Conservation (phyloP, 441 rosid genomes). For the Erodium trifolium region DNA sequence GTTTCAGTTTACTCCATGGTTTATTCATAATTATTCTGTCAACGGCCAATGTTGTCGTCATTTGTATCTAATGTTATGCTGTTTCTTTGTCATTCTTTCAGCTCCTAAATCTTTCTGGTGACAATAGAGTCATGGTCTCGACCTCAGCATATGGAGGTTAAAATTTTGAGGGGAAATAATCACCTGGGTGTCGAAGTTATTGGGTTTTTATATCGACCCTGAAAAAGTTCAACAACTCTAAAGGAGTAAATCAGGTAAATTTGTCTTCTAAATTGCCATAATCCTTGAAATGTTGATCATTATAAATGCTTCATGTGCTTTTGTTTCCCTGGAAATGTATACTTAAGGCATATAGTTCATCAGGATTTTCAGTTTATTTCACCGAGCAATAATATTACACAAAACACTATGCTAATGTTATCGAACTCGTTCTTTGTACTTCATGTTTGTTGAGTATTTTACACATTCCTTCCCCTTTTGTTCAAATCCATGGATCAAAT, state of each 20-base stretch:
- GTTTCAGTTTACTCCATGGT: background rate
- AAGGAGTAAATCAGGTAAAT: background rate
- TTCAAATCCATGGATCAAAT: background rate
- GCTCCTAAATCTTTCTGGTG: constrained; percentile 1
- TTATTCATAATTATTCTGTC: background rate
- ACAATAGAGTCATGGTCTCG: background rate
- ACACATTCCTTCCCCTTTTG: background rate
- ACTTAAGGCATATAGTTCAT: background rate
- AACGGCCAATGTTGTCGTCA: background rate
- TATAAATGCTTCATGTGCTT: background rate
- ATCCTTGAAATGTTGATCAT: background rate
- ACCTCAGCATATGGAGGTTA: background rate
- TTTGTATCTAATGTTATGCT: background rate
- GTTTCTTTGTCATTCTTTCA: constrained; percentile 4
- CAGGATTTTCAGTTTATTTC: background rate
- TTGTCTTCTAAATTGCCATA: background rate
- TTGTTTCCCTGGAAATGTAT: background rate
- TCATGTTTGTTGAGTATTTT: background rate
- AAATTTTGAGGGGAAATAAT: background rate
- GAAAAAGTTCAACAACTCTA: background rate
- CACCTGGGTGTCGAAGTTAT: background rate
- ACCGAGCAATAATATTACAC: background rate
- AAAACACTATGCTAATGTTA: background rate
- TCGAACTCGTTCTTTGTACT: background rate
- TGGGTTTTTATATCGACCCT: background rate